A percentile compares a stretch with the other conserved stretches of the same genome.
These are phyloP conservation scores for Entrophospora sp. DNA, from an alignment of 192 early-diverging fungal species.

Conservation along the genomic window DNA sequence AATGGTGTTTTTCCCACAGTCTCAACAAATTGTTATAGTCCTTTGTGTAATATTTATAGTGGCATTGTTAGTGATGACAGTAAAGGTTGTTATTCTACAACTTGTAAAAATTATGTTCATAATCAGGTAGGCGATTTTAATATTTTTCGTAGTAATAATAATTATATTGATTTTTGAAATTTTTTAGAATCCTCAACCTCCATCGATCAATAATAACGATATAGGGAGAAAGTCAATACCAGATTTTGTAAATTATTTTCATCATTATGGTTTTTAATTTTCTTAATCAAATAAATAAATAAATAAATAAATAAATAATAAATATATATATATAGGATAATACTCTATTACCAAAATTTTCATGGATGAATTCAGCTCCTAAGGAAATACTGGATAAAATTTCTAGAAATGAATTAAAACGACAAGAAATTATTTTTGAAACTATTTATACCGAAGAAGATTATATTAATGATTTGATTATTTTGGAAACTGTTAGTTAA, in stretches of 20 bases:
- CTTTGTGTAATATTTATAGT: neutral
- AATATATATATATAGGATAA: neutral
- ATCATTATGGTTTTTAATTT: too few species aligned
- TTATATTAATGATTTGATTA: conserved; percentile 80
- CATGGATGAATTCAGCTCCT: conserved; percentile 80
- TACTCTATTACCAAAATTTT: too few species aligned
- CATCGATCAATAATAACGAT: too few species aligned
- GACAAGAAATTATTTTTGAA: conserved; percentile 96
- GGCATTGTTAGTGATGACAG: too few species aligned
- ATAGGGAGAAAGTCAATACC: too few species aligned
- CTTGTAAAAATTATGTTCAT: conserved; percentile 19
- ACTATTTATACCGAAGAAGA: conserved; percentile 85
- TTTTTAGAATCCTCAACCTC: too few species aligned
- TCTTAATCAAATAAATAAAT: too few species aligned
- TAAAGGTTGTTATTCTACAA: conserved; percentile 22
- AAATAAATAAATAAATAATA: too few species aligned
- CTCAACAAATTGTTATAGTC: conserved; percentile 20
- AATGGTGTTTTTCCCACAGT: conserved; percentile 18
- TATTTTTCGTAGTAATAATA: neutral
- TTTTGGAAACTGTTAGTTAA: conserved; percentile 77
- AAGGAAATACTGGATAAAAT: conserved; percentile 60
- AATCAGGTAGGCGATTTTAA: too few species aligned
- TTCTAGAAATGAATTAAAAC: conserved; percentile 60
- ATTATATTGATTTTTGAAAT: neutral
- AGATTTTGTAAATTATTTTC: too few species aligned